A percentile compares a stretch with the other conserved stretches of the same genome.
phyloP scores from a whole-genome alignment of 257 asterid species.

The Penstemon eatonii region DNA sequence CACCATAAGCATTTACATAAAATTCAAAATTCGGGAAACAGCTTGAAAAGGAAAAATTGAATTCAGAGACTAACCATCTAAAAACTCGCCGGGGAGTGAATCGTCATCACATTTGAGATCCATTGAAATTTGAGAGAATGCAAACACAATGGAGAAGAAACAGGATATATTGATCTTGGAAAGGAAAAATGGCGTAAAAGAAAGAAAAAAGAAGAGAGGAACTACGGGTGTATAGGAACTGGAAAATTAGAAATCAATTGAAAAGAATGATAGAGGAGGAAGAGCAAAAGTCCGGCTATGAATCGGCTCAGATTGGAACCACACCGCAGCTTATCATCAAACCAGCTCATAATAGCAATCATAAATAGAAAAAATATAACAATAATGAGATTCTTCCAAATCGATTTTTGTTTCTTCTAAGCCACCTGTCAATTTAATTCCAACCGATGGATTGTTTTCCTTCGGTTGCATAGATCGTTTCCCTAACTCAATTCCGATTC shows the following conservation, averaged over 20 bases:
- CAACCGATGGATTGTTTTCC: constrained; percentile 46
- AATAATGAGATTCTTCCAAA: constrained; percentile 23
- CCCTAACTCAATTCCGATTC: neutral
- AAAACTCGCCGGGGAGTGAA: constrained; percentile 38
- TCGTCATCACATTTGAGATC: constrained; percentile 51
- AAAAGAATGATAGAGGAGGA: constrained; percentile 80
- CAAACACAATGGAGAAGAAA: constrained; percentile 13
- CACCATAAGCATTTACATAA: neutral
- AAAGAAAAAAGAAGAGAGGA: neutral
- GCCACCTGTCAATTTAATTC: constrained; percentile 2
- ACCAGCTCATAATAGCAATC: constrained; percentile 72
- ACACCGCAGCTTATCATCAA: constrained; percentile 69
- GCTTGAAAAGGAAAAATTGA: neutral
- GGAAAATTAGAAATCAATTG: constrained; percentile 92
- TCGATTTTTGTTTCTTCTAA: constrained; percentile 18
- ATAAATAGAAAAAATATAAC: constrained; percentile 25
- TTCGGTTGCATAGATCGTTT: constrained; percentile 77
- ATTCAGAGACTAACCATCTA: constrained; percentile 49
- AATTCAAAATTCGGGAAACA: neutral
- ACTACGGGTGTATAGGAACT: constrained; percentile 85
- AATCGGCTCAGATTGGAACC: constrained; percentile 86
- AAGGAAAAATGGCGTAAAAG: neutral
- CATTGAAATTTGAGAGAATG: constrained; percentile 33
- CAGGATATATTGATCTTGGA: constrained; percentile 18
- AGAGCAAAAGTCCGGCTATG: constrained; percentile 85